Base-by-base conservation (phyloP, 2,329 filamentous ascomycete species). In the Harringtonia lauricola region DNA sequence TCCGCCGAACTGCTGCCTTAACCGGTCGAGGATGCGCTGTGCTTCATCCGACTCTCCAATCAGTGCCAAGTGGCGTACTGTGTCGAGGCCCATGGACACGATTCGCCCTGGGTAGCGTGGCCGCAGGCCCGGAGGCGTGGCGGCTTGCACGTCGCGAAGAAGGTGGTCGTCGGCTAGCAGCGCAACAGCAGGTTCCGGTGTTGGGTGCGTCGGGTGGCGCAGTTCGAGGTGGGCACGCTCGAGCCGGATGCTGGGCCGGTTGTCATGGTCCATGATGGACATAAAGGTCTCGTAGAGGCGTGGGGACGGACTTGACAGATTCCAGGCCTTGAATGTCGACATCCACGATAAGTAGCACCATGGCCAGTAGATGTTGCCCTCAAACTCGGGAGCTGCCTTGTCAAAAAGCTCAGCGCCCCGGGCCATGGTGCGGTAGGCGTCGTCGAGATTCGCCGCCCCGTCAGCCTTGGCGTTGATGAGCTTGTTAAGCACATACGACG, bases 171-270 rank as follows among this genome's bases (percentile, higher is more conserved):
- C 47, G 36, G 42, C 41, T 17, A 78, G 64, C 42, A 71, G 67
- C 2, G 62, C 53, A 12, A 78, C 52, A 0, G 75, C 75, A 1
- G 64, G 62, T 2, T 59, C 55, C 19, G 68, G 63, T 22, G 65
- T 64, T 0, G 75, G 74, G 3, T 61, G 60, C 0, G 67, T 68
- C 0, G 75, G 75, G 52, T 79, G 74, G 45, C 72, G 63, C 2
- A 79, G 61, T 24, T 70, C 63, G 4, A 79, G 60, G 49, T 79
- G 75, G 0, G 74, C 74, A 28, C 64, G 61, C 40, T 74, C 68
- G 8, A 76, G 54, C 8, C 55, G 54, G 31, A 68, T 55, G 2
- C 61, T 56, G 21, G 44, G 43, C 21, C 53, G 52, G 6, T 57
- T 50, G 15, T 70, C 57, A 15, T 60, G 61, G 39, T 64, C 57